Base-by-base conservation (phyloP, 345 rosid genomes). In the Kernera saxatilis region DNA sequence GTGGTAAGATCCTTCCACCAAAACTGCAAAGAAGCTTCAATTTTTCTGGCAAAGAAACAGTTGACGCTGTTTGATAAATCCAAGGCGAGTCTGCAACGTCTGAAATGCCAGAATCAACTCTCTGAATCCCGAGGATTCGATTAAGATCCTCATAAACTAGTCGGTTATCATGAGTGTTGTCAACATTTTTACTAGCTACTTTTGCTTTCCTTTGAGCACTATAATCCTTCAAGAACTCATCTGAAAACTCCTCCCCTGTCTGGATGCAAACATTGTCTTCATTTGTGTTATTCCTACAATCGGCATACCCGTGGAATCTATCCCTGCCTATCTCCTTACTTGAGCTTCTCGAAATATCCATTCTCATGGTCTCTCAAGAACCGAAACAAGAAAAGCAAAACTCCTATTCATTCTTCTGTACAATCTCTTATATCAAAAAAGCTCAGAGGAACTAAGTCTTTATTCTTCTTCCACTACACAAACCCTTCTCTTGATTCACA, bases 1-100 rank as follows among this genome's bases (percentile, higher is more conserved):
- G 75, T 0, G 91, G 91, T 26, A 90, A 76, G 46, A 90, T 82
- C 56, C 74, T 82, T 4, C 96, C 96, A 6, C 87, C 91, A 67
- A 80, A 87, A 76, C 96, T 90, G 65, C 91, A 90, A 4, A 90
- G 85, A 60, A 90, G 69, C 71, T 90, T 87, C 79, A 87, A 78
- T 65, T 84, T 89, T 17, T 73, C 67, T 18, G 30, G 5, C 21
- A 69, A 75, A 67, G 13, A 19, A 10, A 27, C 58, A 39, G 41
- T 84, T 22, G 67, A 37, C 53, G 78, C 78, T 19, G 51, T 46
- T 46, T 21, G 25, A 70, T 74, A n/a, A n/a, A n/a, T n/a, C n/a
- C n/a, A n/a, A n/a, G n/a, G n/a, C n/a, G n/a, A 77, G 23, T 44
- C 50, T 44, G 23, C 0, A 17, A 6, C 74, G 50, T 78, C 82